phyloP scores from a whole-genome alignment of 2,329 filamentous ascomycete species.

The Monosporascus cannonballus region DNA sequence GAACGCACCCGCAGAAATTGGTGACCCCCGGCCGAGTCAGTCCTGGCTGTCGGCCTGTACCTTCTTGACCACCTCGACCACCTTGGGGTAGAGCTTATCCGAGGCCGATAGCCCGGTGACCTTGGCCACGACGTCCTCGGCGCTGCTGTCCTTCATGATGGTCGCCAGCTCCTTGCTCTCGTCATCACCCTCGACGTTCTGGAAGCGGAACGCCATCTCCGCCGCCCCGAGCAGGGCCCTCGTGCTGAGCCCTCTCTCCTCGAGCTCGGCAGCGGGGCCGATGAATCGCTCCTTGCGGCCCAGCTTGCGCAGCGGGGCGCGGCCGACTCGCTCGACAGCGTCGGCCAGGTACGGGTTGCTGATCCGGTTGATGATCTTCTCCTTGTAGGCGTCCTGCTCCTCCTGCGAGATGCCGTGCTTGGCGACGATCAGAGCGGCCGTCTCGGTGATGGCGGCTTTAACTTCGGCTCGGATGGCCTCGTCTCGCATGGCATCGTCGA shows the following conservation, averaged over 20 bases:
- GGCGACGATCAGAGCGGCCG: constrained; percentile 73
- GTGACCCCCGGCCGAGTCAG: constrained; percentile 24
- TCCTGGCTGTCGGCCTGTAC: constrained; percentile 64
- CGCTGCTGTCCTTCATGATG: constrained; percentile 68
- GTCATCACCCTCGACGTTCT: constrained; percentile 86
- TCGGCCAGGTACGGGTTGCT: constrained; percentile 92
- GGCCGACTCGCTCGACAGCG: constrained; percentile 88
- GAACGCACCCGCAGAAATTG: neutral
- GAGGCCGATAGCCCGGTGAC: constrained; percentile 73
- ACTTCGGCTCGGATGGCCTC: constrained; percentile 75
- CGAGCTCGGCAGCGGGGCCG: constrained; percentile 82
- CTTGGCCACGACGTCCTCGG: constrained; percentile 71
- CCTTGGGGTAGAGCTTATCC: constrained; percentile 71
- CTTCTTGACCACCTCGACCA: constrained; percentile 73
- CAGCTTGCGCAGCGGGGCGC: constrained; percentile 89
- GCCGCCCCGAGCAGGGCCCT: constrained; percentile 72
- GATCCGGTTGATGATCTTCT: constrained; percentile 88
- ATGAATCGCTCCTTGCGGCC: constrained; percentile 94
- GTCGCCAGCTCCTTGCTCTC: constrained; percentile 82
- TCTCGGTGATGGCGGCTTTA: constrained; percentile 74
- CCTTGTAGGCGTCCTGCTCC: constrained; percentile 80
- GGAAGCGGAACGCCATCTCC: constrained; percentile 92
- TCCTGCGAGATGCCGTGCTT: constrained; percentile 75
- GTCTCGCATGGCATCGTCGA: constrained; percentile 84
- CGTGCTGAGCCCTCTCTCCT: constrained; percentile 70